Conservation (phyloP, 2,329 filamentous ascomycete species). For the Aspergillus phoenicis region DNA sequence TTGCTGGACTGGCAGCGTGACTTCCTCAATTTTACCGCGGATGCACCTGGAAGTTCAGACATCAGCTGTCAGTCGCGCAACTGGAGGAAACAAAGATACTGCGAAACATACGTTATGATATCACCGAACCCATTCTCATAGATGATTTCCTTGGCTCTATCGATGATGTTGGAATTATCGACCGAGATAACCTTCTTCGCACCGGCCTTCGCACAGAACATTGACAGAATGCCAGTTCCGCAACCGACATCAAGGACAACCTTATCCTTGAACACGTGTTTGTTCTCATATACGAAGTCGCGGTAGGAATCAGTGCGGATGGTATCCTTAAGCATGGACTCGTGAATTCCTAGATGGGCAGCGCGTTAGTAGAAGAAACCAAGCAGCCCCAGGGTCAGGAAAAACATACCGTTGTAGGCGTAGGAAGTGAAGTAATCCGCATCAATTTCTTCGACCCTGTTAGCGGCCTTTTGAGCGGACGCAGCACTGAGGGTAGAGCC, state of each 20-base stretch:
- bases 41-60: slow-evolving; percentile 56
- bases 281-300: slow-evolving; percentile 93
- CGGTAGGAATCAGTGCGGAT: slow-evolving; percentile 89
- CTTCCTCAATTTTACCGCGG: slow-evolving; percentile 85
- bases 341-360: slow-evolving; percentile 69
- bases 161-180: slow-evolving; percentile 87
- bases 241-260: slow-evolving; percentile 90
- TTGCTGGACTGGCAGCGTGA: slow-evolving; percentile 72
- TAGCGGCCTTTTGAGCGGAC: slow-evolving; percentile 30
- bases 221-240: slow-evolving; percentile 80
- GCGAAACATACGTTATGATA: slow-evolving; percentile 62
- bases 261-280: slow-evolving; percentile 82
- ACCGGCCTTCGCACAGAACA: slow-evolving; percentile 92
- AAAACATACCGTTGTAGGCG: slow-evolving; percentile 64
- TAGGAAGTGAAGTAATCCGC: slow-evolving; percentile 67
- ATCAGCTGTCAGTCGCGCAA: slow-evolving; percentile 10
- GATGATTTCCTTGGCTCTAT: slow-evolving; percentile 82
- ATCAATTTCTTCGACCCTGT: slow-evolving; percentile 55
- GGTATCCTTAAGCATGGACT: slow-evolving; percentile 91
- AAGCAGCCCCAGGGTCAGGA: not conserved
- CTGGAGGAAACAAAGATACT: not conserved
- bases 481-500: slow-evolving; percentile 22
- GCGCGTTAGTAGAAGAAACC: slow-evolving; percentile 34
- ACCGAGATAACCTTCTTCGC: slow-evolving; percentile 86
- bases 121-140: slow-evolving; percentile 75